A percentile compares a stretch with the other conserved stretches of the same genome.
Conservation (phyloP, 306 rosid genomes). For the Hippophae gyantsensis region DNA sequence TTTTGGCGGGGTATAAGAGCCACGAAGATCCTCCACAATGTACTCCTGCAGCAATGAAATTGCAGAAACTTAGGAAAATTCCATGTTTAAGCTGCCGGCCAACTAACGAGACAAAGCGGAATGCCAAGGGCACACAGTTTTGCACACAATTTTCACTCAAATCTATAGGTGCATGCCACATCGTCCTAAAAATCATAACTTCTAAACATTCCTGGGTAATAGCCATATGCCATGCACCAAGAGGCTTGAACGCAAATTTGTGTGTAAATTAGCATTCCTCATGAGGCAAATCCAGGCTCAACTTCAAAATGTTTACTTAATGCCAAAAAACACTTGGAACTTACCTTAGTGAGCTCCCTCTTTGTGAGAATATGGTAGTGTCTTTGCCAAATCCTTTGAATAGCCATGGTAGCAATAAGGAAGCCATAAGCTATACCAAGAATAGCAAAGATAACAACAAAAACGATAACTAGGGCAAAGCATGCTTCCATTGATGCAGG, state of each 20-base stretch:
- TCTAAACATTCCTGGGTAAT: no score
- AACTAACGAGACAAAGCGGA: no score
- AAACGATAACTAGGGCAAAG: conserved; percentile 85
- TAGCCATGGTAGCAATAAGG: conserved; percentile 93
- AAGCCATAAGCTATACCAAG: conserved; percentile 97
- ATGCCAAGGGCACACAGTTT: no score
- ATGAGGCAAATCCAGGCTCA: no score
- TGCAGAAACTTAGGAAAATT: not conserved
- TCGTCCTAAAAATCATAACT: no score
- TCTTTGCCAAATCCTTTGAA: conserved; percentile 99
- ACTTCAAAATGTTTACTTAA: no score
- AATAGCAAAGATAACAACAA: conserved; percentile 90
- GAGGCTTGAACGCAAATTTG: no score
- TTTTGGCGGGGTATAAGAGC: conserved; percentile 78
- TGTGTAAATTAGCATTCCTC: no score
- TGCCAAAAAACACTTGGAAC: not conserved
- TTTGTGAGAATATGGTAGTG: conserved; percentile 98
- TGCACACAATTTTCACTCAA: no score
- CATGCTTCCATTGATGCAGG: conserved; percentile 99
- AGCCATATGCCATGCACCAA: no score
- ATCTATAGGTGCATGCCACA: no score
- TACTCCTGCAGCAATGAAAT: conserved; percentile 58
- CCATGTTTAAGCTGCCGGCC: no score
- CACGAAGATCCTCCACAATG: conserved; percentile 83
- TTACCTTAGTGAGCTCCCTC: conserved; percentile 93